Conservation (phyloP, 2,329 filamentous ascomycete genomes). For the Coniosporium uncinatum region DNA sequence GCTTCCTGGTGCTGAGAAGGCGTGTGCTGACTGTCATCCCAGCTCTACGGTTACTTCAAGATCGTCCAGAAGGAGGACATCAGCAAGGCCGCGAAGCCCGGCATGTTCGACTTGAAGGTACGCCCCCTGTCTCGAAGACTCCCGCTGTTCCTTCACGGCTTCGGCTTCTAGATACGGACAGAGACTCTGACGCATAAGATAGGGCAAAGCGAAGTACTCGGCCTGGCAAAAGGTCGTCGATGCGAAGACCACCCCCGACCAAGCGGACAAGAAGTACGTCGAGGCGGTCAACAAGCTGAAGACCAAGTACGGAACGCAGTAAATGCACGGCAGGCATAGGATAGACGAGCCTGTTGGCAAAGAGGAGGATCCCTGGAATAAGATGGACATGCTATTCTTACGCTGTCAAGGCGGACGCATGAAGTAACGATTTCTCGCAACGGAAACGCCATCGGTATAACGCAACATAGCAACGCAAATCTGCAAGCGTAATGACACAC, state of each 20-base stretch:
- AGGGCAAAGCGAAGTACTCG: constrained; percentile 78
- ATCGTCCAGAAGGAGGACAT: constrained; percentile 30
- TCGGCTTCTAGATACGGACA: too few species aligned
- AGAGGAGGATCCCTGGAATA: not conserved
- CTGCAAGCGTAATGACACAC: too few species aligned
- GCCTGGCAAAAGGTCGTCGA: constrained; percentile 71
- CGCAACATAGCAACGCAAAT: too few species aligned
- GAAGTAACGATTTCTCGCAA: not conserved
- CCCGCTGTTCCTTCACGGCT: too few species aligned
- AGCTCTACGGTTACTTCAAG: constrained; percentile 48
- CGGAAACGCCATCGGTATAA: too few species aligned
- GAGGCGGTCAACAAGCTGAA: constrained; percentile 67
- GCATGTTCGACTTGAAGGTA: constrained; percentile 69
- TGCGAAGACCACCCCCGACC: constrained; percentile 51
- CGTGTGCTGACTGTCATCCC: constrained; percentile 45
- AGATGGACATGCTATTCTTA: not conserved
- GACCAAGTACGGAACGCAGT: constrained; percentile 49
- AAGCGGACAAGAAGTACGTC: constrained; percentile 76
- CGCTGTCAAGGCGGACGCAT: not conserved
- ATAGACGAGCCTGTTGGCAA: constrained; percentile 1
- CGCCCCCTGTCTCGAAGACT: too few species aligned
- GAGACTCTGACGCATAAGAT: constrained; percentile 7
- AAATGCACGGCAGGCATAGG: not conserved
- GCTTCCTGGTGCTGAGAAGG: not conserved
- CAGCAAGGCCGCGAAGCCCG: constrained; percentile 41